Conservation (phyloP, 164 flowering plant genomes). For the Umbellularia californica region DNA sequence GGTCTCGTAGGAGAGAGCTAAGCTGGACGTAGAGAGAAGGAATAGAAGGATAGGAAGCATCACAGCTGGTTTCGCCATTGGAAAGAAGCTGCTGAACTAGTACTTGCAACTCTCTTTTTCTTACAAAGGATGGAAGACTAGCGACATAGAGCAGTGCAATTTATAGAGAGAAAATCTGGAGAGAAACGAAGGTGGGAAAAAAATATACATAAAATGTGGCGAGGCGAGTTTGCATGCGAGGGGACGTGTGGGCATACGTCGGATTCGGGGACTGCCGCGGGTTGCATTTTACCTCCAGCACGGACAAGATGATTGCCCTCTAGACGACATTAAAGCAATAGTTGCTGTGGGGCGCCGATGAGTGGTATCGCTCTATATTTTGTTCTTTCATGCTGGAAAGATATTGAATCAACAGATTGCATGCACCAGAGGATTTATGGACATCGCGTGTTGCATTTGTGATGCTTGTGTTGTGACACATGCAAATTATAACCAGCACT, state of each 20-base stretch:
- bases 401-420: too few relatives aligned
- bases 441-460: too few relatives aligned
- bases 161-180: background rate
- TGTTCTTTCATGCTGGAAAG: too few relatives aligned
- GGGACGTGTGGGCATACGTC: background rate
- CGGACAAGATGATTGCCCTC: too few relatives aligned
- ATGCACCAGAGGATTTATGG: too few relatives aligned
- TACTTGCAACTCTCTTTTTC: too few relatives aligned
- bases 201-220: background rate
- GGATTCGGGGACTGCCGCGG: background rate
- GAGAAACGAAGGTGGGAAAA: background rate
- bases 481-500: too few relatives aligned
- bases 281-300: too few relatives aligned
- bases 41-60: background rate
- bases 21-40: background rate
- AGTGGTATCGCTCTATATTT: too few relatives aligned
- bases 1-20: background rate
- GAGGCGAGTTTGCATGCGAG: constrained; percentile 3
- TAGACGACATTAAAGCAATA: too few relatives aligned
- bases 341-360: too few relatives aligned
- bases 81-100: background rate
- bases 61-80: background rate
- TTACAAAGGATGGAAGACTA: background rate
- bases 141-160: background rate
- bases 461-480: too few relatives aligned